A percentile compares a stretch with the other conserved stretches of the same genome.
phyloP scores from a whole-genome alignment of 75 land plant genomes.

The Pseudotsuga menziesii region DNA sequence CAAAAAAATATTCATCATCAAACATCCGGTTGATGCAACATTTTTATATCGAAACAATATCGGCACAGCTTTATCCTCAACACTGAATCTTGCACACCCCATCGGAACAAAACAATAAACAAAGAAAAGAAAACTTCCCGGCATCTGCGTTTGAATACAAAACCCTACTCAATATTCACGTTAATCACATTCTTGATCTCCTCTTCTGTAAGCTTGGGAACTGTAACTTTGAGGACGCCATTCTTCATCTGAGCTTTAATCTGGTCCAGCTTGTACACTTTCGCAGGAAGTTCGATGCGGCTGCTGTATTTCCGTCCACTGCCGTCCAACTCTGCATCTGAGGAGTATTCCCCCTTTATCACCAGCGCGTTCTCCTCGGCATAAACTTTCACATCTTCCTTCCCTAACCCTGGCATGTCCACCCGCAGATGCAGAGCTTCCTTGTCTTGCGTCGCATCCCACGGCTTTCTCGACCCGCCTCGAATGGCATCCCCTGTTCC shows the following conservation, averaged over 20 bases:
- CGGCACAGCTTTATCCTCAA: too few species aligned
- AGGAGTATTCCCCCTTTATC: constrained; percentile 36
- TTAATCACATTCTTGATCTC: constrained; percentile 36
- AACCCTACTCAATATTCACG: constrained; percentile 21
- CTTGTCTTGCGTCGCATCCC: constrained; percentile 39
- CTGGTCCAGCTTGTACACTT: constrained; percentile 31
- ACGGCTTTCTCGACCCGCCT: constrained; percentile 19
- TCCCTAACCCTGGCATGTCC: constrained; percentile 63
- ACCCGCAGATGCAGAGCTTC: constrained; percentile 32
- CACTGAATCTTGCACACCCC: too few species aligned
- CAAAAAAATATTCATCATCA: too few species aligned
- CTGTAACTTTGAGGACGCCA: constrained; percentile 52
- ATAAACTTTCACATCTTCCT: constrained; percentile 41
- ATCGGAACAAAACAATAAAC: too few species aligned
- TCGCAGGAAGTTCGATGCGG: constrained; percentile 31
- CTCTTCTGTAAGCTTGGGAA: constrained; percentile 54
- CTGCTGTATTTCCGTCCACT: constrained; percentile 28
- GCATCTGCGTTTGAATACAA: too few species aligned
- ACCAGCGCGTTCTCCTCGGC: constrained; percentile 46
- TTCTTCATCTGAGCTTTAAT: constrained; percentile 80
- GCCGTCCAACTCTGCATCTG: constrained; percentile 16
- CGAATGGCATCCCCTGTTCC: too few species aligned
- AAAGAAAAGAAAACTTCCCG: too few species aligned
- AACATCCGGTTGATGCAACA: too few species aligned
- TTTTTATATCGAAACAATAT: too few species aligned